Base-by-base conservation (phyloP, 352 stramenopile species). In the Phytopythium kandeliae region DNA sequence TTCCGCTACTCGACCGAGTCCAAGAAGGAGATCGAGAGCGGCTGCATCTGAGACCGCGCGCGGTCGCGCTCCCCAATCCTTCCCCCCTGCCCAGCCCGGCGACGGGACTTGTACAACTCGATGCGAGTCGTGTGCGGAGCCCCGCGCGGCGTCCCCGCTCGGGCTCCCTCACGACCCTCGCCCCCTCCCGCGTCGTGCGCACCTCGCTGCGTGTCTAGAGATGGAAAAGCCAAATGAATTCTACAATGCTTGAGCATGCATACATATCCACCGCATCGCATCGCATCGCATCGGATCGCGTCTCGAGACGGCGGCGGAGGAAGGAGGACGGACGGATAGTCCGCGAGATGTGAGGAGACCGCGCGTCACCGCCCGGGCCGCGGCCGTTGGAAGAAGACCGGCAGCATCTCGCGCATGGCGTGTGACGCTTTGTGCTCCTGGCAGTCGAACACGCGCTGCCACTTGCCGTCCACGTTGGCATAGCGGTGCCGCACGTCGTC, bases 401-500 rank as follows among this genome's bases (percentile, higher is more conserved):
- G 81, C 45, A 83, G 55, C 72, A 89, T 86, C 47, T 85, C 69
- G 37, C 69, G 71, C 72, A 89, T 88, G 10, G 52, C 22, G 59
- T 89, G 81, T 40, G 52, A 50, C 0, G 52, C 48, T 46, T 69
- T 78, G 60, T 90, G 77, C 48, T 87, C 71, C 48, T 85, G 69
- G 57, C 89, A 89, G 55, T 89, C 75, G 63, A 78, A 82, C 41
- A 88, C 71, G 28, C 75, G 74, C 57, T 87, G 75, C 78, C 76
- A 90, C 57, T 84, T 92, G 53, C 81, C 81, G 41, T 92, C 78
- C 25, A 89, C 77, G 45, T 89, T 92, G 19, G 78, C 81, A 58
- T 89, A 89, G 33, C 78, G 74, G 55, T 90, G 78, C 48, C 57
- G 74, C 51, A 89, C 71, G 19, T 87, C 64, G 34, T 79, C 67